Evolutionary conservation across 331 rosid species (phyloP).

Genomic region (Quercus tomentella): DNA sequence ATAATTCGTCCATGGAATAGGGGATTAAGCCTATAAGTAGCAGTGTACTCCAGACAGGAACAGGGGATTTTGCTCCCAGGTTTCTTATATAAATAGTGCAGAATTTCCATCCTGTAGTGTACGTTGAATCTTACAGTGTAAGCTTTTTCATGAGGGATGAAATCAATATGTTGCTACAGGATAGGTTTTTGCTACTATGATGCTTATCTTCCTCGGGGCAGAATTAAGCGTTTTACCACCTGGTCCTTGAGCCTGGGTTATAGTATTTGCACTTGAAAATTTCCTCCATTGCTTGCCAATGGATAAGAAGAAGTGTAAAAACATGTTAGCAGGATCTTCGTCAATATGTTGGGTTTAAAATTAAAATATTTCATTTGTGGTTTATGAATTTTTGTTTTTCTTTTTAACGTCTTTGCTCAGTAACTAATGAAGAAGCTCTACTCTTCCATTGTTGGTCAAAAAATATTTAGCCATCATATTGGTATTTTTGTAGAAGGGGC

Average conservation of each 20-base stretch:
- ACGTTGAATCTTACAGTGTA: too few species aligned
- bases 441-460: constrained; percentile 12
- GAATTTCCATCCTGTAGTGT: too few species aligned
- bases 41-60: not conserved
- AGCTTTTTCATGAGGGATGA: not conserved
- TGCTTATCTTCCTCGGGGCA: not conserved
- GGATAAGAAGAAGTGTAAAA: not conserved
- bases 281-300: constrained; percentile 1
- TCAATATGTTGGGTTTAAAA: not conserved
- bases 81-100: too few species aligned
- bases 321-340: not conserved
- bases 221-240: not conserved
- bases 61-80: too few species aligned
- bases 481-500: constrained; percentile 37
- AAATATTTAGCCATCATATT: constrained; percentile 9
- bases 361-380: not conserved
- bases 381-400: not conserved
- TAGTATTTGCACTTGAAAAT: not conserved
- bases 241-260: constrained; percentile 11
- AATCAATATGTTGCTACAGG: not conserved
- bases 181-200: not conserved
- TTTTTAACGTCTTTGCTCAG: not conserved
- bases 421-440: not conserved
- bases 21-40: not conserved
- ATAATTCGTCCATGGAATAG: not conserved